Evolutionary conservation across 2,329 filamentous ascomycete genomes (phyloP), one percentile per base, ranked within the genome.

Genomic region (Erysiphe pulchra): DNA sequence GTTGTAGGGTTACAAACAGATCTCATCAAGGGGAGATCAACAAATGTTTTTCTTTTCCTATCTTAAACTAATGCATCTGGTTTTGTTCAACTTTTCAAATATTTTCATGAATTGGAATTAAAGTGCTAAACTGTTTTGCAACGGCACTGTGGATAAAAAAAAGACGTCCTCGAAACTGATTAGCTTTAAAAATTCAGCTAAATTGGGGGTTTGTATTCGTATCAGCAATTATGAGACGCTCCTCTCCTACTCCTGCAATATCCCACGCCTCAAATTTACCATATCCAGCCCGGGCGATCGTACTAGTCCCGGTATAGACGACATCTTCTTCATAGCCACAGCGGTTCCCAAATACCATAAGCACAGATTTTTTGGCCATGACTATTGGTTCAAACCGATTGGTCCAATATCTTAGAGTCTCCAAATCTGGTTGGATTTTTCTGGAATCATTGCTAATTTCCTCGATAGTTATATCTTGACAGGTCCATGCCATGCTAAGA

Each of bases 401-500:
- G 20, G 38, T 36, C 43, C 43, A 45, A 30, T 37, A 45, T 16
- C 13, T 20, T 6, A 45, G 13, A 13, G 43, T 45, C n/a, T 36
- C 16, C 10, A 11, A 10, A 13, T 45, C 43, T 11, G 42, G 42
- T n/a, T 20, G n/a, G 12, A 36, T 36, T 11, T 14, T 45, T 4
- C 17, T 28, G 13, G 33, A 18, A 16, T 32, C 33, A 28, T 33
- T 12, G 12, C 37, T 17, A 8, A 45, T 34, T n/a, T 45, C 33
- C n/a, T 38, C 43, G 7, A 20, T 33, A 3, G 33, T 16, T n/a
- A 38, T 4, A 4, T 13, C 14, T 17, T 31, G 34, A 18, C 33
- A 38, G n/a, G 14, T 45, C 43, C 43, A 45, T 30, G 43, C 43
- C 43, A 45, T 45, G 10, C 17, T 38, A 14, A 45, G 20, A 24